Conservation (phyloP, 2,329 filamentous ascomycete species). For the Elsinoe australis region DNA sequence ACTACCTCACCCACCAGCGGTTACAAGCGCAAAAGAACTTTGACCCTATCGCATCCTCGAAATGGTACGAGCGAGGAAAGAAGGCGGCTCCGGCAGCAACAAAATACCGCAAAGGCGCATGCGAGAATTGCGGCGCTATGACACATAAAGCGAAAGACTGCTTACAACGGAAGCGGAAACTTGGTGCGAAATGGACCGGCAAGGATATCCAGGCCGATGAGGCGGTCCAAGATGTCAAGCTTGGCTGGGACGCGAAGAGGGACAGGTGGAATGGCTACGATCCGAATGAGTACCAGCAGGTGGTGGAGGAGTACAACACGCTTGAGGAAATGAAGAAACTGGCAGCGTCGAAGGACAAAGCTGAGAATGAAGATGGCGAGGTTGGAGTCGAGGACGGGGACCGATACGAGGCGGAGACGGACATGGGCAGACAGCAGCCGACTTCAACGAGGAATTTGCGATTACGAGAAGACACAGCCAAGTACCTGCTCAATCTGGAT, state of each 20-base stretch:
- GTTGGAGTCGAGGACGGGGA: conserved; percentile 48
- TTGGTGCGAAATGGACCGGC: conserved; percentile 86
- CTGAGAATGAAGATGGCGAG: conserved; percentile 36
- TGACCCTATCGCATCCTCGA: conserved; percentile 52
- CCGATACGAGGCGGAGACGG: conserved; percentile 83
- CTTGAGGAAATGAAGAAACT: conserved; percentile 64
- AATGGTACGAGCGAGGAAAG: conserved; percentile 90
- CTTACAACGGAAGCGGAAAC: conserved; percentile 76
- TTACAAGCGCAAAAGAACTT: conserved; percentile 62
- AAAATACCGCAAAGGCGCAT: conserved; percentile 95
- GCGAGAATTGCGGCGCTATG: conserved; percentile 97
- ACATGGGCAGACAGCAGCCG: conserved; percentile 90
- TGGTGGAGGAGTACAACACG: conserved; percentile 85
- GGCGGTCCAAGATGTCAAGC: conserved; percentile 69
- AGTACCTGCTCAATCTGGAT: conserved; percentile 91
- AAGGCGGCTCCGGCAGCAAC: conserved; percentile 81
- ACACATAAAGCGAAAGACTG: conserved; percentile 95
- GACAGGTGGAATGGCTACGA: conserved; percentile 99
- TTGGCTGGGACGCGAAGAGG: conserved; percentile 95
- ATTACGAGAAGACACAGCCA: conserved; percentile 92
- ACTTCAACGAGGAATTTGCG: conserved; percentile 85
- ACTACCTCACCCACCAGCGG: conserved; percentile 96
- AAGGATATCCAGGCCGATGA: conserved; percentile 92
- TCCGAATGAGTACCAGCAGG: conserved; percentile 69
- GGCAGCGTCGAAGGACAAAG: conserved; percentile 36